Evolutionary conservation across 2,329 filamentous ascomycete species (phyloP), one percentile per base, ranked within the genome.

Genomic region (Aspergillus persii): DNA sequence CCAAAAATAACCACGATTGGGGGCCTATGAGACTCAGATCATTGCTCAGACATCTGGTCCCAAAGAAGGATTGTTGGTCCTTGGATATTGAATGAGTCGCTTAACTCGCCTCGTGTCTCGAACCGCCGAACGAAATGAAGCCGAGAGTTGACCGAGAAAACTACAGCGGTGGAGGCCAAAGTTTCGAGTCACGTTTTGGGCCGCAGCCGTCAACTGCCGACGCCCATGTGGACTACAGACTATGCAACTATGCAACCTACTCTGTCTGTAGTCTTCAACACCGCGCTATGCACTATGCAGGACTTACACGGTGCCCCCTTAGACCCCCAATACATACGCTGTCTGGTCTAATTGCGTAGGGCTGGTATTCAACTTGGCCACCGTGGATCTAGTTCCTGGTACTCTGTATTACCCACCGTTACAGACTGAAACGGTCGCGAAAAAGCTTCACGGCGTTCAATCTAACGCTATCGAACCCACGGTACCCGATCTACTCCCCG

Each of bases 91-190:
- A 27, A n/a, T n/a, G 6, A 18, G 9, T 23, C 8, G 18, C 18
- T 23, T 23, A 23, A 23, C 18, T 23, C 18, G 18, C 18, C 18
- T 23, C 18, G 18, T 23, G 18, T 23, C 18, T 23, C 18, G 18
- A 23, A 23, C 18, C 18, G 18, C 18, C 18, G 18, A 23, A 23
- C 18, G 31, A 11, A 11, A 23, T 15, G 47, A 53, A n/a, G 27
- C 57, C 57, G 57, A 58, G 52, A 58, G 57, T 55, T 54, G 23
- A 26, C 57, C 57, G 57, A 58, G 57, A 58, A 54, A 41, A 58
- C 27, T 8, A 36, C 52, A 52, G 56, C 15, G 8, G 56, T 58
- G 56, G 56, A 54, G 50, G 18, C 23, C 31, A 11, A 39, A 36
- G 31, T 39, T 33, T 29, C 44, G 18, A 47, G 44, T 47, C 44